Percentiles rank a stretch among this genome's conserved stretches.
Evolutionary conservation across 2,329 filamentous ascomycete genomes (phyloP).

Genomic region (Colletotrichum acutatum): DNA sequence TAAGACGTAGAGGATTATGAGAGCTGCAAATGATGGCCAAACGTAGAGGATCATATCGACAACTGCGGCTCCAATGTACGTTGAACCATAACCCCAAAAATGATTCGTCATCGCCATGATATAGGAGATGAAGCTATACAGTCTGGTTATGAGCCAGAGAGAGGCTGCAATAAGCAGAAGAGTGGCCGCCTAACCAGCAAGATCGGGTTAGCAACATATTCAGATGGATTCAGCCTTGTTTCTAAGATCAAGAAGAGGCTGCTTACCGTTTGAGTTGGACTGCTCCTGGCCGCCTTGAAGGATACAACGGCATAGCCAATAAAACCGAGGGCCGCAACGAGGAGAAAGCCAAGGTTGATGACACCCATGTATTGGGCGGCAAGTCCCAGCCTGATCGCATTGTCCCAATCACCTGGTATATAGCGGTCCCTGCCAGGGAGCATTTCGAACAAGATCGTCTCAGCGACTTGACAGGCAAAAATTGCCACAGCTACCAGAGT

Average conservation of each 20-base stretch:
- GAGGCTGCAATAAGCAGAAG: background rate
- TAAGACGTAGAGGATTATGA: background rate
- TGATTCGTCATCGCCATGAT: background rate
- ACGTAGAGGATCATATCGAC: background rate
- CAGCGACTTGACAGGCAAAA: background rate
- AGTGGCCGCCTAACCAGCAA: background rate
- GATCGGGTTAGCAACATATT: background rate
- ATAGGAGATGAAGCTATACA: background rate
- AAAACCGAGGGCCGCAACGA: background rate
- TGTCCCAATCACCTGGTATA: background rate
- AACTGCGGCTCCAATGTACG: background rate
- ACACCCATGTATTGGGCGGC: background rate
- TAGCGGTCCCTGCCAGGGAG: background rate
- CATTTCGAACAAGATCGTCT: background rate
- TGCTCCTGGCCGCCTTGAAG: background rate
- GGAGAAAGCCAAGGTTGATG: background rate
- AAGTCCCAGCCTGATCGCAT: background rate
- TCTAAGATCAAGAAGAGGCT: background rate
- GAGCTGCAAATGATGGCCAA: background rate
- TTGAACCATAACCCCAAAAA: background rate
- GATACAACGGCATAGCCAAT: constrained; percentile 5
- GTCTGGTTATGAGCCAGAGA: background rate
- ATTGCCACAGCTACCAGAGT: background rate
- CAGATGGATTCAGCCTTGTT: background rate
- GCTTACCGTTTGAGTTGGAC: background rate